phyloP scores from a whole-genome alignment of 345 rosid genomes.

The Populus alba region DNA sequence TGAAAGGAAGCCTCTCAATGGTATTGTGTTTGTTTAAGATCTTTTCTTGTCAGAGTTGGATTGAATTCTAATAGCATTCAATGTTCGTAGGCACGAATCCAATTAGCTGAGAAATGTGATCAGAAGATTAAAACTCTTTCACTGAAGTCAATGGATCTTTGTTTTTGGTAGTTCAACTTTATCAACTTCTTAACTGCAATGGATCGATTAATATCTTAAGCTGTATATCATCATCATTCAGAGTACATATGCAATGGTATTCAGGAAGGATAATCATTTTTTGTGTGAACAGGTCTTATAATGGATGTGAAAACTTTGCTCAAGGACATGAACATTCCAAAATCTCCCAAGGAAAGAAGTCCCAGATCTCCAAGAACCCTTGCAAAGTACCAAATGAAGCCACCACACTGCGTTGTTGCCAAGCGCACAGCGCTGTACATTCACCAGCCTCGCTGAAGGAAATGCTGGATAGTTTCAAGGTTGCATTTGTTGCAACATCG shows the following conservation, averaged over 20 bases:
- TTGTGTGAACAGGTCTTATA: conserved; percentile 3
- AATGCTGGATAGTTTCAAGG: neutral
- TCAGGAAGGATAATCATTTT: neutral
- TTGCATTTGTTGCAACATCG: neutral
- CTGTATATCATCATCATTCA: neutral
- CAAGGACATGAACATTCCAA: conserved; percentile 12
- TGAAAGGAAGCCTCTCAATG: conserved; percentile 1
- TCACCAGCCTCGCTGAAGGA: conserved; percentile 36
- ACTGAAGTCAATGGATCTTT: neutral
- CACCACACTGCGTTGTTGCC: neutral
- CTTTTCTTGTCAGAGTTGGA: neutral
- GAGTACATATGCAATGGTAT: neutral
- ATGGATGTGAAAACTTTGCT: conserved; percentile 16
- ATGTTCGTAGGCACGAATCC: too few species aligned
- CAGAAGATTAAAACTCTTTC: neutral
- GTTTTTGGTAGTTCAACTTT: neutral
- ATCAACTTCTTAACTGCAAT: neutral
- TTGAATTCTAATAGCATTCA: neutral
- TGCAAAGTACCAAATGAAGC: conserved; percentile 20
- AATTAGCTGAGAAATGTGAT: neutral
- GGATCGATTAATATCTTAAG: neutral
- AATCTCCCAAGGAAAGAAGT: conserved; percentile 1
- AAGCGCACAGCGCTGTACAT: conserved; percentile 14
- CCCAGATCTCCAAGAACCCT: conserved; percentile 8
- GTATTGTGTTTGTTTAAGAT: neutral